Percentiles rank a stretch among this genome's conserved stretches.
These are phyloP conservation scores for Melaleuca alternifolia DNA, from an alignment of 345 rosid genomes.

Conservation along the genomic window DNA sequence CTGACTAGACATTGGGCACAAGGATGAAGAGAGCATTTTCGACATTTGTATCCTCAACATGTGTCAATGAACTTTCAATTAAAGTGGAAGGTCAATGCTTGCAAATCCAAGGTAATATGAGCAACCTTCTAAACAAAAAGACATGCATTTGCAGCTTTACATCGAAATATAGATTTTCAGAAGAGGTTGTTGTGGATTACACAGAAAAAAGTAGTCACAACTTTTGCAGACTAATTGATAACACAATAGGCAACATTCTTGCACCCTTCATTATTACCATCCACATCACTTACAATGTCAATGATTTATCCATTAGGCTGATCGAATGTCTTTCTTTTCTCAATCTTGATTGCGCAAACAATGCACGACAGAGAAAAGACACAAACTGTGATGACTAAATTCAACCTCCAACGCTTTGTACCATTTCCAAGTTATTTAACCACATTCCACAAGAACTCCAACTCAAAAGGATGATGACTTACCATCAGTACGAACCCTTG, in stretches of 20 bases:
- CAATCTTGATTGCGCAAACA: background rate
- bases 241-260: background rate
- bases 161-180: background rate
- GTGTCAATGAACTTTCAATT: background rate
- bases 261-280: background rate
- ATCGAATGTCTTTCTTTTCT: background rate
- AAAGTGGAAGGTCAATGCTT: background rate
- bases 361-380: background rate
- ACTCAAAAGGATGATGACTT: background rate
- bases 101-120: background rate
- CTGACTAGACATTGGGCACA: background rate
- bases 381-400: background rate
- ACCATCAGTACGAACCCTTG: conserved; percentile 95
- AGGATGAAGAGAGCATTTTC: background rate
- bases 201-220: background rate
- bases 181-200: background rate
- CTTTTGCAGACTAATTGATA: background rate
- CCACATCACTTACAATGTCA: background rate
- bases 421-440: background rate
- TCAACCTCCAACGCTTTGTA: background rate
- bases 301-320: background rate
- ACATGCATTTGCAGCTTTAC: background rate
- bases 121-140: background rate
- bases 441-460: background rate
- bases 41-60: background rate